phyloP scores from a whole-genome alignment of 371 early-diverging fungal genomes.

The Mortierella sp. region DNA sequence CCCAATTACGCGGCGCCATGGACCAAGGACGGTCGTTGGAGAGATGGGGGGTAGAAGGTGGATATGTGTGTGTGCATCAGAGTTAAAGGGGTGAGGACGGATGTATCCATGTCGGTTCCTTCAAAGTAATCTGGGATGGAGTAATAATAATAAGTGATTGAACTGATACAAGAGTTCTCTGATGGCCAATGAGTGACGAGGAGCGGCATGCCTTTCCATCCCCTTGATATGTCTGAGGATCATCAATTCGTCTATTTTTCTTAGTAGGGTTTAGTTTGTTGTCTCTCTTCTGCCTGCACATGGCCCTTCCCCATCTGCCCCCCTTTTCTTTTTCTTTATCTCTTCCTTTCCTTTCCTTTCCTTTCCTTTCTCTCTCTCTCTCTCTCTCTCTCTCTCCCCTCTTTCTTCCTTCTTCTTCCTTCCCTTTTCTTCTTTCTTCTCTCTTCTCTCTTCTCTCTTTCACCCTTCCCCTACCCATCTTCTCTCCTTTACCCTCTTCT shows the following conservation, averaged over 20 bases:
- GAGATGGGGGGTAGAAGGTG: neutral
- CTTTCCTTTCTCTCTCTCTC: neutral
- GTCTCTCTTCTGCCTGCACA: neutral
- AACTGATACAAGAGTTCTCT: neutral
- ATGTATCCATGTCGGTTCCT: neutral
- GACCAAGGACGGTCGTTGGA: neutral
- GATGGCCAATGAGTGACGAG: conserved; percentile 9
- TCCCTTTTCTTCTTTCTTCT: neutral
- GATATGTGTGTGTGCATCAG: too few relatives aligned
- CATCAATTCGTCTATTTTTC: neutral
- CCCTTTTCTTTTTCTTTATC: neutral
- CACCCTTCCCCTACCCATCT: neutral
- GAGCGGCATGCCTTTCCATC: neutral
- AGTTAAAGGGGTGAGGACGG: neutral
- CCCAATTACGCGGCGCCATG: neutral
- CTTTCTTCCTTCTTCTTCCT: neutral
- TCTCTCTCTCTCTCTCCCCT: neutral
- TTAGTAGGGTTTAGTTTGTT: neutral
- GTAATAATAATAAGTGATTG: too few relatives aligned
- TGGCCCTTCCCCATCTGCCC: neutral
- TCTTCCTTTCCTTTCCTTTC: neutral
- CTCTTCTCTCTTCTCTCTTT: neutral
- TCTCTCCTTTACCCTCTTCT: neutral
- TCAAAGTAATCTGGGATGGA: neutral
- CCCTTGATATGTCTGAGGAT: neutral